A percentile compares a stretch with the other conserved stretches of the same genome.
These are phyloP conservation scores for Penicillium coprophilum DNA, from an alignment of 495 filamentous ascomycete species.

Conservation along the genomic window DNA sequence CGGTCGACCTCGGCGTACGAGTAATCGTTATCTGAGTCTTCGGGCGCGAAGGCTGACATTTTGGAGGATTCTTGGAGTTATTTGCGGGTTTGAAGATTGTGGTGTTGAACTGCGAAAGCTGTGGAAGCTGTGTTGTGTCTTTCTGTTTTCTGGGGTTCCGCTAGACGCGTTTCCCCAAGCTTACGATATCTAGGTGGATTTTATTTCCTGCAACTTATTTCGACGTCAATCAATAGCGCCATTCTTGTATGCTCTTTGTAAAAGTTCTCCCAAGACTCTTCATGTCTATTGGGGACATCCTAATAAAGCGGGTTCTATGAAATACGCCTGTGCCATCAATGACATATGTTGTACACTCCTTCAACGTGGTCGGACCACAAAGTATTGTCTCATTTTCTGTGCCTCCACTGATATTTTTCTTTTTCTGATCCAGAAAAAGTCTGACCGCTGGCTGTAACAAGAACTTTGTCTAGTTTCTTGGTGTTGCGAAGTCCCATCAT, in stretches of 20 bases:
- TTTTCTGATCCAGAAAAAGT: background rate
- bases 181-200: background rate
- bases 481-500: background rate
- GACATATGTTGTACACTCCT: no score
- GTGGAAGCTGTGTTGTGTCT: background rate
- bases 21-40: slow-evolving; percentile 25
- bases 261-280: background rate
- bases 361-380: background rate
- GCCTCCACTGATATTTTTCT: background rate
- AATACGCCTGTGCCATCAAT: background rate
- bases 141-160: slow-evolving; percentile 3
- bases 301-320: background rate
- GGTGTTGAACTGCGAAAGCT: background rate
- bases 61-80: slow-evolving; percentile 1
- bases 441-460: background rate
- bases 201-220: background rate
- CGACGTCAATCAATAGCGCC: background rate
- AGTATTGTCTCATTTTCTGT: background rate
- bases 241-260: background rate
- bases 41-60: slow-evolving; percentile 30
- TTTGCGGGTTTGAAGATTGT: background rate
- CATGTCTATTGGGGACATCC: background rate
- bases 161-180: slow-evolving; percentile 7
- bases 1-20: slow-evolving; percentile 25
- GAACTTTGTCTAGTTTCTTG: background rate